Conservation (phyloP, 495 filamentous ascomycete genomes). For the Penicillium herquei region DNA sequence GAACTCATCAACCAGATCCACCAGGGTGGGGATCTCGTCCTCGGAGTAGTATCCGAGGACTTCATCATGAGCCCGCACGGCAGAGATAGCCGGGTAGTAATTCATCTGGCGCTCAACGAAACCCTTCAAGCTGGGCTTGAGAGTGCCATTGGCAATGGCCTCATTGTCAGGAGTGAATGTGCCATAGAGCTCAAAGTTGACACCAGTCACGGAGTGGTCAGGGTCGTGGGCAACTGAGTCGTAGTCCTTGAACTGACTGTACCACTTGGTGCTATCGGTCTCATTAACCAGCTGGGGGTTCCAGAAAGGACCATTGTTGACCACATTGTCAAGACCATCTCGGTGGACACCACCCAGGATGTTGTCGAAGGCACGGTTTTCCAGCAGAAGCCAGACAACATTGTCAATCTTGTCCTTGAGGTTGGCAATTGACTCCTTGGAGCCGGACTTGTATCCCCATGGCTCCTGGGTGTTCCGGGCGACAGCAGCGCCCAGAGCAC, state of each 20-base stretch:
- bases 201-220: slow-evolving; percentile 48
- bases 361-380: slow-evolving; percentile 50
- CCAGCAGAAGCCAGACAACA: slow-evolving; percentile 45
- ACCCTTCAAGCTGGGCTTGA: slow-evolving; percentile 38
- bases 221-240: slow-evolving; percentile 51
- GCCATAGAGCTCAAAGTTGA: slow-evolving; percentile 52
- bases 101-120: slow-evolving; percentile 50
- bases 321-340: slow-evolving; percentile 40
- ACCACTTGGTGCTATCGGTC: slow-evolving; percentile 32
- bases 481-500: slow-evolving; percentile 21
- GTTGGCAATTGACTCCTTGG: slow-evolving; percentile 34
- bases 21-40: slow-evolving; percentile 47
- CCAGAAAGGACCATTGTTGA: slow-evolving; percentile 46
- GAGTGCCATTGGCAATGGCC: slow-evolving; percentile 33
- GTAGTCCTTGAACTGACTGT: slow-evolving; percentile 39
- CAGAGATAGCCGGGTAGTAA: slow-evolving; percentile 27
- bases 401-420: slow-evolving; percentile 48
- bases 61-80: slow-evolving; percentile 38
- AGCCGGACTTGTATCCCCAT: slow-evolving; percentile 27
- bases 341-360: slow-evolving; percentile 40
- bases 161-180: slow-evolving; percentile 43
- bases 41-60: slow-evolving; percentile 54
- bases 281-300: slow-evolving; percentile 40
- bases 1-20: slow-evolving; percentile 48
- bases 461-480: slow-evolving; percentile 8